Conservation (phyloP, 2,329 filamentous ascomycete genomes). For the Tolypocladium amazonense region DNA sequence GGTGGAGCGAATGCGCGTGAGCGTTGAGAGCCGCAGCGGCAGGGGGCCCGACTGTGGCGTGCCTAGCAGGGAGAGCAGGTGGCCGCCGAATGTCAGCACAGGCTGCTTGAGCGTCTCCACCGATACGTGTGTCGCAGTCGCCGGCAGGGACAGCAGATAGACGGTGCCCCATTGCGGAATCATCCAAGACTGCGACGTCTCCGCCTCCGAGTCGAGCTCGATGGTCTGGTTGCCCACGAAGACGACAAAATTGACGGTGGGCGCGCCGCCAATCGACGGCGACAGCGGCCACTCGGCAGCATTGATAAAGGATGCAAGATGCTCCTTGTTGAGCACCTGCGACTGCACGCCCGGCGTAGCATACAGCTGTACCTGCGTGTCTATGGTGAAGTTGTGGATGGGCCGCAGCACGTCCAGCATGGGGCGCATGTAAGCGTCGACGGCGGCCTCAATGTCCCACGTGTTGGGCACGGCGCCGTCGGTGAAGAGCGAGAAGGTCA, state of each 20-base stretch:
- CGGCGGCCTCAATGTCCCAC: slow-evolving; percentile 81
- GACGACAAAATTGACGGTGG: slow-evolving; percentile 91
- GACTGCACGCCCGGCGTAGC: slow-evolving; percentile 57
- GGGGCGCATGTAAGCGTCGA: slow-evolving; percentile 72
- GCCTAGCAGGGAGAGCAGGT: slow-evolving; percentile 79
- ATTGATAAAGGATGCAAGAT: slow-evolving; percentile 91
- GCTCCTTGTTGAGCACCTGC: slow-evolving; percentile 65
- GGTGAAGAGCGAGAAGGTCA: slow-evolving; percentile 93
- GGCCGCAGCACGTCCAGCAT: slow-evolving; percentile 67
- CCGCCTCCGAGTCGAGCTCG: slow-evolving; percentile 29
- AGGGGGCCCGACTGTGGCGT: slow-evolving; percentile 75
- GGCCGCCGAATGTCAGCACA: slow-evolving; percentile 82
- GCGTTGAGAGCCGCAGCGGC: slow-evolving; percentile 71
- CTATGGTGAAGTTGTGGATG: slow-evolving; percentile 92
- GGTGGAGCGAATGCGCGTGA: slow-evolving; percentile 76
- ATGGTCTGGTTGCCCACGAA: slow-evolving; percentile 78
- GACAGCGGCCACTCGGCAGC: slow-evolving; percentile 95
- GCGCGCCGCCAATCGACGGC: slow-evolving; percentile 84
- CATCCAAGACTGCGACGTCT: slow-evolving; percentile 63
- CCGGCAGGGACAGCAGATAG: slow-evolving; percentile 43
- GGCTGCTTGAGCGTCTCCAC: slow-evolving; percentile 62
- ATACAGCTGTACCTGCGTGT: slow-evolving; percentile 93
- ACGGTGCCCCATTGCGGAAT: slow-evolving; percentile 89
- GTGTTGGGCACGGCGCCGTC: slow-evolving; percentile 66
- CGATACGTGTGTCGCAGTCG: slow-evolving; percentile 40